A percentile compares a stretch with the other conserved stretches of the same genome.
These are phyloP conservation scores for Malus sylvestris DNA, from an alignment of 306 rosid species.

Conservation along the genomic window DNA sequence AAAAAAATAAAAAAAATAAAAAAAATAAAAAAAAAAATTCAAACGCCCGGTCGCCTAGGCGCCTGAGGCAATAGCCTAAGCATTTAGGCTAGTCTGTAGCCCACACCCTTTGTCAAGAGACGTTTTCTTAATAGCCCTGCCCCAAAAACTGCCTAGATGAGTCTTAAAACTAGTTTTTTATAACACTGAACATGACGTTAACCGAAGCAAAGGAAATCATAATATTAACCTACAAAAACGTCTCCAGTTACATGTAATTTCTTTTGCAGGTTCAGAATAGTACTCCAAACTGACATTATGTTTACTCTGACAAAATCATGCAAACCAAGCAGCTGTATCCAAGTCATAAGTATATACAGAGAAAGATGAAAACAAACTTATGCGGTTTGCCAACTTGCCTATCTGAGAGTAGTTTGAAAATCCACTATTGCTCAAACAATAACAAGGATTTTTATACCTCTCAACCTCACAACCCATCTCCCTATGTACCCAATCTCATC, in stretches of 20 bases:
- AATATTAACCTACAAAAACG: background rate
- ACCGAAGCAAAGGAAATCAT: background rate
- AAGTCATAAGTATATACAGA: background rate
- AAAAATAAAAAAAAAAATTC: no score
- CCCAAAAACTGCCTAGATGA: no score
- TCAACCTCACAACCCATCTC: background rate
- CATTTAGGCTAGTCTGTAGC: no score
- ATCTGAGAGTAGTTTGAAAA: background rate
- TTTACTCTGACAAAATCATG: background rate
- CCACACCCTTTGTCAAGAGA: no score
- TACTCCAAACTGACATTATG: background rate
- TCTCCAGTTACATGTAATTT: background rate
- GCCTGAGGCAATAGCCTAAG: no score
- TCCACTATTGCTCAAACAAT: background rate
- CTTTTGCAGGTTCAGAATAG: background rate
- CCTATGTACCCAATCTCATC: background rate
- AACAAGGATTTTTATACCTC: background rate
- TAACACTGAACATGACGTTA: background rate
- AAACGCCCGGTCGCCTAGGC: no score
- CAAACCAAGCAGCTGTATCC: background rate
- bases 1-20: no score
- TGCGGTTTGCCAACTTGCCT: background rate
- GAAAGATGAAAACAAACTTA: background rate
- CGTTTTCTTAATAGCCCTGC: no score
- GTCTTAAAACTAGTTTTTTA: no score